Evolutionary conservation across 2,329 filamentous ascomycete species (phyloP).

Genomic region (Botrytis fabae): DNA sequence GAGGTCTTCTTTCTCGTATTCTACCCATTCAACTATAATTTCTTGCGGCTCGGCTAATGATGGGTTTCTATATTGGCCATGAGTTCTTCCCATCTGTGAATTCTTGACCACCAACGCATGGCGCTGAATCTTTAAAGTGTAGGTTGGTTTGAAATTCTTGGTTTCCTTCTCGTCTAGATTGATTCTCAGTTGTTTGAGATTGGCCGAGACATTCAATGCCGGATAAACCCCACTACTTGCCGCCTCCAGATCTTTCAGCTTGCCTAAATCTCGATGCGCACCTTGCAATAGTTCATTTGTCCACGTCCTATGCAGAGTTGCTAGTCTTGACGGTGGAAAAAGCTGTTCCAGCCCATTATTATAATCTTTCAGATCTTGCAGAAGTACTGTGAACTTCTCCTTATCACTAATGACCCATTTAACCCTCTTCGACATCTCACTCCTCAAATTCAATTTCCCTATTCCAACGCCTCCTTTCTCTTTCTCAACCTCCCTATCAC

Average conservation of each 20-base stretch:
- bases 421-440: constrained; percentile 40
- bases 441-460: constrained; percentile 27
- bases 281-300: constrained; percentile 49
- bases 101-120: constrained; percentile 38
- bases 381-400: constrained; percentile 47
- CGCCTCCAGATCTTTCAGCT: constrained; percentile 47
- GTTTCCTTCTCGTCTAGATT: constrained; percentile 48
- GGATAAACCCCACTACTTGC: constrained; percentile 47
- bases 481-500: constrained; percentile 15
- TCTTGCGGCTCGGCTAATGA: constrained; percentile 35
- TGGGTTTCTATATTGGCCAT: constrained; percentile 42
- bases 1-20: constrained; percentile 45
- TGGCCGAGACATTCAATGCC: constrained; percentile 46
- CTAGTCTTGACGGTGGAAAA: constrained; percentile 47
- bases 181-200: constrained; percentile 49
- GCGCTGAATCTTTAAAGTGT: constrained; percentile 45
- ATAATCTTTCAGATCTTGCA: constrained; percentile 49
- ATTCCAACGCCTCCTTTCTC: constrained; percentile 16
- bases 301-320: constrained; percentile 49
- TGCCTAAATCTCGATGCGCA: constrained; percentile 46
- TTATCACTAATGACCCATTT: constrained; percentile 51
- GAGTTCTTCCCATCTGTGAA: constrained; percentile 34
- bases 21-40: constrained; percentile 49
- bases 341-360: constrained; percentile 51
- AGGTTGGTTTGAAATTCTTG: constrained; percentile 46